Conservation (phyloP, 768 basidiomycete genomes). For the Brasilioporus rufonigricans region DNA sequence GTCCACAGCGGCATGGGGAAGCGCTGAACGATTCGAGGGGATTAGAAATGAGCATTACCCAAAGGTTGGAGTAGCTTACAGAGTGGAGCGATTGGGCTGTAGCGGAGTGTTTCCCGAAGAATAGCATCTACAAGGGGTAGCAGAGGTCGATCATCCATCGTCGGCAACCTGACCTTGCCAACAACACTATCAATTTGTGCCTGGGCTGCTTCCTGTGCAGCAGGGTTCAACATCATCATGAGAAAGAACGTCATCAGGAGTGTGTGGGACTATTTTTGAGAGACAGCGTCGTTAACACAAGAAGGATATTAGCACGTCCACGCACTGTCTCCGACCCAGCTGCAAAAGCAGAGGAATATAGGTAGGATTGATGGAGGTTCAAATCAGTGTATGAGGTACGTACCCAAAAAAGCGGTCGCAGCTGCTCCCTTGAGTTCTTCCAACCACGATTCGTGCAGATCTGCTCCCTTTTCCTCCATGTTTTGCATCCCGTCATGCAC, state of each 20-base stretch:
- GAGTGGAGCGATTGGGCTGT: neutral
- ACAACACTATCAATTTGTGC: slow-evolving; percentile 10
- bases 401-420: neutral
- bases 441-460: neutral
- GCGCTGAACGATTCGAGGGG: neutral
- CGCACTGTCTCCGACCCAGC: neutral
- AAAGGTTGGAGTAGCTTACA: neutral
- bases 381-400: neutral
- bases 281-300: too few relatives aligned
- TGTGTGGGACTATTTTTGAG: neutral
- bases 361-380: neutral
- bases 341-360: neutral
- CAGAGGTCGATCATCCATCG: neutral
- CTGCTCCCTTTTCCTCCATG: neutral
- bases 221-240: neutral
- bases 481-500: neutral
- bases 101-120: slow-evolving; percentile 1
- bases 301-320: neutral
- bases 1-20: neutral
- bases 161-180: neutral
- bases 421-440: neutral
- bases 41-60: neutral
- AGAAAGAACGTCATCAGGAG: neutral
- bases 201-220: slow-evolving; percentile 3
- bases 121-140: neutral